Percentiles rank a stretch among this genome's conserved stretches.
Evolutionary conservation across 768 basidiomycete genomes (phyloP).

Genomic region (Nidularia sp.): DNA sequence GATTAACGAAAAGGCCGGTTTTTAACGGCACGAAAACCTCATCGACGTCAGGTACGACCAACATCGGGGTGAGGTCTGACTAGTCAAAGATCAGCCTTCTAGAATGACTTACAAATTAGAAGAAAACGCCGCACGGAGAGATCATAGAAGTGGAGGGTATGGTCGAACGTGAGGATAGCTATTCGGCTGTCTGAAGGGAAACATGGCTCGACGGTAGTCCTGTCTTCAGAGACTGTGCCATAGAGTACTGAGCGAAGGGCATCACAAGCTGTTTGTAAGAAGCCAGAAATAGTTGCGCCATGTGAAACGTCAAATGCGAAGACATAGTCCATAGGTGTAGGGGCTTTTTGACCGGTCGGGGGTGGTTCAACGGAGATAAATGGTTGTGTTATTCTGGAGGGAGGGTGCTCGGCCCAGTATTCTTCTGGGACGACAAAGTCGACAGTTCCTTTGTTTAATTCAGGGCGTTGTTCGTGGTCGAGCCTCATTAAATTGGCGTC

Average conservation of each 20-base stretch:
- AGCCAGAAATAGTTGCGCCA: slow-evolving; percentile 64
- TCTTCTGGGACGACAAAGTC: slow-evolving; percentile 81
- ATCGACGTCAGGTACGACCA: slow-evolving; percentile 86
- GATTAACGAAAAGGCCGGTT: slow-evolving; percentile 73
- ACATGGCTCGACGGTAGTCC: slow-evolving; percentile 21
- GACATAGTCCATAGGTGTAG: slow-evolving; percentile 69
- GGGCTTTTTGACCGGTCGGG: slow-evolving; percentile 42
- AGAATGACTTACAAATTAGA: slow-evolving; percentile 4
- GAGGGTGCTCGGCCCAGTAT: slow-evolving; percentile 82
- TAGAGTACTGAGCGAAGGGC: slow-evolving; percentile 63
- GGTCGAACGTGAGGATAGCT: slow-evolving; percentile 83
- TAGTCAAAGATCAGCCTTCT: slow-evolving; percentile 21
- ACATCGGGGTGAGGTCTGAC: slow-evolving; percentile 57
- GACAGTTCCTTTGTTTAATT: slow-evolving; percentile 86
- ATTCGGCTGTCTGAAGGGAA: slow-evolving; percentile 54
- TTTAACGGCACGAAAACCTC: slow-evolving; percentile 85
- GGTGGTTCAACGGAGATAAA: slow-evolving; percentile 50
- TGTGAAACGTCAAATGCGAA: slow-evolving; percentile 85
- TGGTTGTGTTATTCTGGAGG: slow-evolving; percentile 45
- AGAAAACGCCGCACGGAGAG: slow-evolving; percentile 60
- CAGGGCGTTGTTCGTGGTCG: slow-evolving; percentile 79
- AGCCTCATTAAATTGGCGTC: slow-evolving; percentile 73
- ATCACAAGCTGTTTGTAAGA: slow-evolving; percentile 63
- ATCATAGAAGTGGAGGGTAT: slow-evolving; percentile 82
- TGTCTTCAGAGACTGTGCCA: slow-evolving; percentile 37